Evolutionary conservation across 345 rosid species (phyloP).

Genomic region (Rhodamnia argentea): DNA sequence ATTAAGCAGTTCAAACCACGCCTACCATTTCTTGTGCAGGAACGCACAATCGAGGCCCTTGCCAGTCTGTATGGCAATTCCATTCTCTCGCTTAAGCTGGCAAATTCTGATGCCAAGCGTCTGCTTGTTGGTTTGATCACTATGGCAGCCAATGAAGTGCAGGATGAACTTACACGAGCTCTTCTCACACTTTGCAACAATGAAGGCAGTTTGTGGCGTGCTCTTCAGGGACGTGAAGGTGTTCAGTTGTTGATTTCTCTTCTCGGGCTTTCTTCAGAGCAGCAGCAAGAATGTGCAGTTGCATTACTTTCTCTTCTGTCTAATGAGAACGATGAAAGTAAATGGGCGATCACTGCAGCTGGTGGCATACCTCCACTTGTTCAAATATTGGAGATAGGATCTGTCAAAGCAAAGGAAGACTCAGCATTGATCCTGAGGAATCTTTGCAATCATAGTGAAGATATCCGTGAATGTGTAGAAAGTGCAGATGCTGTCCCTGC

Average conservation of each 20-base stretch:
- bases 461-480: constrained; percentile 98
- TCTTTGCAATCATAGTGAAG: constrained; percentile 99
- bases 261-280: constrained; percentile 98
- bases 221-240: constrained; percentile 98
- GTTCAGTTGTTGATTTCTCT: constrained; percentile 94
- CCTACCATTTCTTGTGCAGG: constrained; percentile 86
- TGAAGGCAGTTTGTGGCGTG: constrained; percentile 89
- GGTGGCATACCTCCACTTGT: constrained; percentile 99
- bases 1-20: constrained; percentile 86
- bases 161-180: constrained; percentile 88
- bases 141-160: constrained; percentile 91
- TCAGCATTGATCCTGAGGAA: constrained; percentile 94
- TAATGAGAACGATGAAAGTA: constrained; percentile 96
- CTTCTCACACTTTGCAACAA: constrained; percentile 78
- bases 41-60: constrained; percentile 95
- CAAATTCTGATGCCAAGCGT: constrained; percentile 83
- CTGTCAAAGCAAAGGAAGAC: constrained; percentile 98
- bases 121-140: constrained; percentile 98
- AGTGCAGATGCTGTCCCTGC: constrained; percentile 99
- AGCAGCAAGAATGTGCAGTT: constrained; percentile 99
- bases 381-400: constrained; percentile 95
- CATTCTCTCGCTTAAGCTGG: constrained; percentile 62
- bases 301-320: constrained; percentile 92
- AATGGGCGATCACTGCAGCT: constrained; percentile 99
- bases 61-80: constrained; percentile 97